These are phyloP conservation scores for Neocucurbitaria cava DNA, from an alignment of 2,329 filamentous ascomycete species.

Conservation along the genomic window DNA sequence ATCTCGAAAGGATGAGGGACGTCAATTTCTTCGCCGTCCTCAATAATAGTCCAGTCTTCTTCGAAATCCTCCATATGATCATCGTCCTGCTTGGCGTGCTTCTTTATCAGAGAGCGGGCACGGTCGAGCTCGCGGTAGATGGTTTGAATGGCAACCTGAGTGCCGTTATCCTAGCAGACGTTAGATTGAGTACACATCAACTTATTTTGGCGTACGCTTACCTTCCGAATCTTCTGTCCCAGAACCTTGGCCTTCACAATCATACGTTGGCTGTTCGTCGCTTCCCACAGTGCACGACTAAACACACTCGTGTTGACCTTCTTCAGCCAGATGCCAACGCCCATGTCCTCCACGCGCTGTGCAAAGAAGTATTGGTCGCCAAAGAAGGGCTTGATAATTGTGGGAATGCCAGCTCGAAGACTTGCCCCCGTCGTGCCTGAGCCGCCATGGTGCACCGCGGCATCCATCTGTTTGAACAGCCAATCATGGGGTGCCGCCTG, in stretches of 20 bases:
- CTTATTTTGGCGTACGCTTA: slow-evolving; percentile 57
- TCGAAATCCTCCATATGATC: slow-evolving; percentile 67
- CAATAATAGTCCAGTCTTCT: slow-evolving; percentile 92
- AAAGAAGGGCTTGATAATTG: slow-evolving; percentile 96
- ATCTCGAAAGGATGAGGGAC: slow-evolving; percentile 27
- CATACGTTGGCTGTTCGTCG: slow-evolving; percentile 89
- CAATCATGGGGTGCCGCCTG: slow-evolving; percentile 94
- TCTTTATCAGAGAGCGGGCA: slow-evolving; percentile 81
- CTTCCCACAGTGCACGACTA: slow-evolving; percentile 87
- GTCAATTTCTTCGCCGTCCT: slow-evolving; percentile 58
- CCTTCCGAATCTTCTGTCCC: slow-evolving; percentile 85
- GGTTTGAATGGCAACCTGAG: slow-evolving; percentile 86
- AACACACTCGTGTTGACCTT: slow-evolving; percentile 89
- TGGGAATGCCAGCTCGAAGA: slow-evolving; percentile 87
- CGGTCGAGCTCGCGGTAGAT: slow-evolving; percentile 97
- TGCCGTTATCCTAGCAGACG: slow-evolving; percentile 76
- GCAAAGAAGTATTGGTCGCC: slow-evolving; percentile 98
- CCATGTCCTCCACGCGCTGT: slow-evolving; percentile 85
- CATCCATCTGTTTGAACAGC: slow-evolving; percentile 93
- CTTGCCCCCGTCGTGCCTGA: slow-evolving; percentile 95
- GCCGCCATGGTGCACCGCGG: slow-evolving; percentile 91
- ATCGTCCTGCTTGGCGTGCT: slow-evolving; percentile 50
- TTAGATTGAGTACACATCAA: slow-evolving; percentile 21
- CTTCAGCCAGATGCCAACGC: slow-evolving; percentile 87
- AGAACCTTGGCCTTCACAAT: slow-evolving; percentile 82